Evolutionary conservation across 257 asterid species (phyloP).

Genomic region (Eustoma russellianum): DNA sequence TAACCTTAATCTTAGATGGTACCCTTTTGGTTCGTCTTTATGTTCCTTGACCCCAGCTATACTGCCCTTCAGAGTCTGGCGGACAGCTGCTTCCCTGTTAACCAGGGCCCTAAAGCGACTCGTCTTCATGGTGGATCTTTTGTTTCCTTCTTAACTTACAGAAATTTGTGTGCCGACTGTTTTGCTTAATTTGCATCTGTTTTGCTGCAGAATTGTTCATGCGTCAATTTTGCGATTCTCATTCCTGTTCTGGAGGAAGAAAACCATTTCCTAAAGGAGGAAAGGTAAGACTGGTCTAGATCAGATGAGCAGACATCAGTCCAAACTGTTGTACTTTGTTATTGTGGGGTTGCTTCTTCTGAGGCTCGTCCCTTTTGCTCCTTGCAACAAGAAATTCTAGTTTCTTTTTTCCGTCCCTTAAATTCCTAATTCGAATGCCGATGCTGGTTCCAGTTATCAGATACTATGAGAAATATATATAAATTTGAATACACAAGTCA

Average conservation of each 20-base stretch:
- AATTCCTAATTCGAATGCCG: too few species aligned
- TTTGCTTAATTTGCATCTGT: constrained; percentile 6
- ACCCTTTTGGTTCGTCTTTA: not conserved
- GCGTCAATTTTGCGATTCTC: constrained; percentile 91
- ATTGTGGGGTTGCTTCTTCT: not conserved
- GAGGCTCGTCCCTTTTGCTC: too few species aligned
- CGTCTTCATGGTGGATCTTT: constrained; percentile 73
- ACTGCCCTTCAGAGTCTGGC: constrained; percentile 58
- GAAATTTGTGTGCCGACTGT: not conserved
- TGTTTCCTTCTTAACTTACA: not conserved
- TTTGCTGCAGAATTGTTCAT: constrained; percentile 60
- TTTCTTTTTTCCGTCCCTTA: too few species aligned
- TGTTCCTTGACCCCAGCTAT: constrained; percentile 3
- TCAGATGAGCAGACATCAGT: not conserved
- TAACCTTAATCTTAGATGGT: not conserved
- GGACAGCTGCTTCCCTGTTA: constrained; percentile 68
- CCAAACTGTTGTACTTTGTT: not conserved
- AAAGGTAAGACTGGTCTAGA: constrained; percentile 38
- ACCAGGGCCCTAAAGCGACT: constrained; percentile 47
- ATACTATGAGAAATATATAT: too few species aligned
- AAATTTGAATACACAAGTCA: too few species aligned
- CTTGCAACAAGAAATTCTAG: too few species aligned
- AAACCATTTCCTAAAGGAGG: constrained; percentile 86
- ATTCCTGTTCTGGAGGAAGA: constrained; percentile 54
- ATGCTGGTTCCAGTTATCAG: too few species aligned